phyloP scores from a whole-genome alignment of 1,284 basidiomycete genomes.

The Leccinum pseudoinsigne region DNA sequence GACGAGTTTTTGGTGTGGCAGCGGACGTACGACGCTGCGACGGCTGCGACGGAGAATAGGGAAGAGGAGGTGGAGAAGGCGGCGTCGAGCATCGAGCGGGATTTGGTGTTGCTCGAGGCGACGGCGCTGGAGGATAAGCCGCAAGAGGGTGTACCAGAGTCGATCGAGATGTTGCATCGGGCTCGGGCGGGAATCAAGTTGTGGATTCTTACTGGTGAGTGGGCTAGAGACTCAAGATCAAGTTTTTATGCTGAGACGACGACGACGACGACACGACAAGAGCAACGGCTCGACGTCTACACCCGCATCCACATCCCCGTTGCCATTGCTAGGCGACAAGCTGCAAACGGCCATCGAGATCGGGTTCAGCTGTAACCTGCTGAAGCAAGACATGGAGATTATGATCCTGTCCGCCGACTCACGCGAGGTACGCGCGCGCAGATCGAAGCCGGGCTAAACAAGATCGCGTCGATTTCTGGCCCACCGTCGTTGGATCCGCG shows the following conservation, averaged over 20 bases:
- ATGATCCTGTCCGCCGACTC: constrained; percentile 95
- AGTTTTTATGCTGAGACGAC: background rate
- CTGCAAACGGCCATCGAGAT: constrained; percentile 98
- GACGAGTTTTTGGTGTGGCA: constrained; percentile 87
- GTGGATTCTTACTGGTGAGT: constrained; percentile 86
- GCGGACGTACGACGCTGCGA: constrained; percentile 80
- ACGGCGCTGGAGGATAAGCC: constrained; percentile 97
- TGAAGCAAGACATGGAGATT: constrained; percentile 91
- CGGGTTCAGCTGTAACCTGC: constrained; percentile 88
- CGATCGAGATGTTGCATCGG: constrained; percentile 85
- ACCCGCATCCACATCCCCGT: background rate
- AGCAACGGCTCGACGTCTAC: no score
- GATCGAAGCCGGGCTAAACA: constrained; percentile 93
- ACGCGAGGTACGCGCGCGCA: constrained; percentile 77
- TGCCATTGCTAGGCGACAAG: constrained; percentile 79
- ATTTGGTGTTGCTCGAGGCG: constrained; percentile 84
- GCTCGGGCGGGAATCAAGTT: constrained; percentile 90
- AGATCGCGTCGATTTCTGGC: constrained; percentile 82
- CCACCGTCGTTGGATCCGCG: constrained; percentile 57
- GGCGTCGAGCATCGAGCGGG: constrained; percentile 84
- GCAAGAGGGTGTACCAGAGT: constrained; percentile 95
- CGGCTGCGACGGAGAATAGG: constrained; percentile 71
- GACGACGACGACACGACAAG: no score
- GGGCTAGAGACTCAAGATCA: background rate
- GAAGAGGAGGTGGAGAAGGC: constrained; percentile 94